A percentile compares a stretch with the other conserved stretches of the same genome.
Conservation (phyloP, 1,284 basidiomycete genomes). For the Marasmius tenuissimus region DNA sequence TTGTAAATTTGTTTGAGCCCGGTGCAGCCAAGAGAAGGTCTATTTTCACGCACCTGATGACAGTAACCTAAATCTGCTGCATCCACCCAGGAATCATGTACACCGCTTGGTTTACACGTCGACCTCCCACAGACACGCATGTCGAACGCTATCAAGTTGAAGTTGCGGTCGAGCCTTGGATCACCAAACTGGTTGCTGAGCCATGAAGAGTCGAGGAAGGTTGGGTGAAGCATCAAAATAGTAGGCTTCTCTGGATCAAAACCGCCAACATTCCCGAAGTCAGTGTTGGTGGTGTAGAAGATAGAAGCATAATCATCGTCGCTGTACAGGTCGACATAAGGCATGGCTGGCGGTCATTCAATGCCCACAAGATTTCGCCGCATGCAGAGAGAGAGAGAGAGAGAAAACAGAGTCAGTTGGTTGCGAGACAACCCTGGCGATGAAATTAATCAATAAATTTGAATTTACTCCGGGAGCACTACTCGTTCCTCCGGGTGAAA, state of each 20-base stretch:
- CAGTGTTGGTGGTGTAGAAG: conserved; percentile 67
- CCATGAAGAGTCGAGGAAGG: conserved; percentile 70
- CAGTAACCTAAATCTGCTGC: conserved; percentile 72
- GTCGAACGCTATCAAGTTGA: conserved; percentile 75
- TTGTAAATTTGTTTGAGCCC: not conserved
- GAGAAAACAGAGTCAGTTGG: not conserved
- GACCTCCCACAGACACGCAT: conserved; percentile 68
- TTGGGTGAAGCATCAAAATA: conserved; percentile 65
- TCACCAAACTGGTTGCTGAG: conserved; percentile 66
- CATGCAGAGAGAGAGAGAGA: conserved; percentile 12
- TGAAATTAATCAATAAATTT: too few species aligned
- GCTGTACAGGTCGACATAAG: conserved; percentile 66
- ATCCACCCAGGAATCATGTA: conserved; percentile 72
- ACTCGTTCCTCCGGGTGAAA: not conserved
- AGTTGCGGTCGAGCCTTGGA: conserved; percentile 52
- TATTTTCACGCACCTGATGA: conserved; percentile 48
- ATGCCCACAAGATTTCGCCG: conserved; percentile 6
- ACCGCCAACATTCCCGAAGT: conserved; percentile 54
- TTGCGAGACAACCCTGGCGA: too few species aligned
- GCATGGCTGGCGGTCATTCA: conserved; percentile 43
- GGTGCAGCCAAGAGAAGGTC: not conserved
- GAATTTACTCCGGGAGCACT: not conserved
- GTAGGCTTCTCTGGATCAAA: conserved; percentile 66
- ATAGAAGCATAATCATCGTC: conserved; percentile 67
- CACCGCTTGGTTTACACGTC: conserved; percentile 46